Evolutionary conservation across 208 protist genomes (phyloP).

Genomic region (Naegleria fowleri): DNA sequence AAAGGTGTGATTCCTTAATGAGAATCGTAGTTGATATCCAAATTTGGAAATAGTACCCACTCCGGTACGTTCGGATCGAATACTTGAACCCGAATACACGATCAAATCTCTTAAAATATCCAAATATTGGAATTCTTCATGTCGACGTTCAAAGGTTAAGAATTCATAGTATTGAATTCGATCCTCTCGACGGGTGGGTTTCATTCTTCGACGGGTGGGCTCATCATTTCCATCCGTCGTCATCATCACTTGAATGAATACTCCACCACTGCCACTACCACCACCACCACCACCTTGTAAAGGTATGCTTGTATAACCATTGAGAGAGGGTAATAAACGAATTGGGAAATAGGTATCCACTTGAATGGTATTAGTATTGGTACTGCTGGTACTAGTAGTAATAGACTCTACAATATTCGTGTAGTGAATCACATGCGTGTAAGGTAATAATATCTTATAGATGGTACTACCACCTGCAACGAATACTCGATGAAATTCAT

Average conservation of each 20-base stretch:
- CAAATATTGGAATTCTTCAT: slow-evolving; percentile 18
- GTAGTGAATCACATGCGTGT: neutral
- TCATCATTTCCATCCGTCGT: too few species aligned
- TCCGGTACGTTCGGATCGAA: slow-evolving; percentile 88
- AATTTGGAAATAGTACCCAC: slow-evolving; percentile 88
- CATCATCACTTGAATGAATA: neutral
- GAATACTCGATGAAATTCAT: neutral
- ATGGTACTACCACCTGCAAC: neutral
- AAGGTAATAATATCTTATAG: neutral
- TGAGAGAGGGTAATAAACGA: neutral
- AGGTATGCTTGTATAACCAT: neutral
- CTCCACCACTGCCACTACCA: too few species aligned
- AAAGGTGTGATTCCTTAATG: slow-evolving; percentile 77
- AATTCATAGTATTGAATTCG: neutral
- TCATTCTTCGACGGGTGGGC: neutral
- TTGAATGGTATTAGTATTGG: neutral
- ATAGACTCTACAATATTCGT: neutral
- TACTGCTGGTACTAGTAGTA: too few species aligned
- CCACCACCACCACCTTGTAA: neutral
- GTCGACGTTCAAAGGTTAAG: neutral
- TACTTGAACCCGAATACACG: slow-evolving; percentile 36
- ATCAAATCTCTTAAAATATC: neutral
- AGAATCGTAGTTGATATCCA: slow-evolving; percentile 93
- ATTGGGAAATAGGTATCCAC: neutral
- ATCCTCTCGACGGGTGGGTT: neutral